phyloP scores from a whole-genome alignment of 345 rosid species.

The Acer saccharum region DNA sequence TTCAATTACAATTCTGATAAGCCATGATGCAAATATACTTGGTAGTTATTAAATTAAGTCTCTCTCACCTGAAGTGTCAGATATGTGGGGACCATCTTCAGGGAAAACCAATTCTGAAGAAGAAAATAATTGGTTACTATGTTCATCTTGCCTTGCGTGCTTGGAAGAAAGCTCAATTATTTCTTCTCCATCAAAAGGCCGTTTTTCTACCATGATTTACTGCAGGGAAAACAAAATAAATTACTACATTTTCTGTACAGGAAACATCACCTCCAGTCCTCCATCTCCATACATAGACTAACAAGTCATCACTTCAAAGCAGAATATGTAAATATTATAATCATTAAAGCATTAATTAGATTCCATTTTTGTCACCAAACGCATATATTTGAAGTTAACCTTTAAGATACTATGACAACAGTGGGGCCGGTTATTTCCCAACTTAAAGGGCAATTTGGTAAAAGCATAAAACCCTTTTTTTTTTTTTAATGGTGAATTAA shows the following conservation, averaged over 20 bases:
- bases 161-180: conserved; percentile 35
- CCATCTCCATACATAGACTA: too few relatives aligned
- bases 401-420: background rate
- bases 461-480: background rate
- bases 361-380: background rate
- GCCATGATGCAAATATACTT: background rate
- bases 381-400: background rate
- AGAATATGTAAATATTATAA: background rate
- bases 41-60: background rate
- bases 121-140: conserved; percentile 23
- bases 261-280: too few relatives aligned
- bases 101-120: conserved; percentile 25
- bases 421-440: background rate
- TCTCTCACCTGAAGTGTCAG: conserved; percentile 38
- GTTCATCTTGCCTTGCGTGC: conserved; percentile 45
- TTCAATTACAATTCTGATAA: background rate
- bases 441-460: conserved; percentile 15
- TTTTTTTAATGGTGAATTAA: background rate
- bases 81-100: conserved; percentile 16
- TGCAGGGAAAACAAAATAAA: conserved; percentile 7
- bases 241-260: background rate
- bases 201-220: conserved; percentile 48
- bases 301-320: background rate
- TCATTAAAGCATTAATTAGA: background rate
- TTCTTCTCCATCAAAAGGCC: conserved; percentile 47